phyloP scores from a whole-genome alignment of 768 basidiomycete genomes.

The Phlegmacium glaucopus region DNA sequence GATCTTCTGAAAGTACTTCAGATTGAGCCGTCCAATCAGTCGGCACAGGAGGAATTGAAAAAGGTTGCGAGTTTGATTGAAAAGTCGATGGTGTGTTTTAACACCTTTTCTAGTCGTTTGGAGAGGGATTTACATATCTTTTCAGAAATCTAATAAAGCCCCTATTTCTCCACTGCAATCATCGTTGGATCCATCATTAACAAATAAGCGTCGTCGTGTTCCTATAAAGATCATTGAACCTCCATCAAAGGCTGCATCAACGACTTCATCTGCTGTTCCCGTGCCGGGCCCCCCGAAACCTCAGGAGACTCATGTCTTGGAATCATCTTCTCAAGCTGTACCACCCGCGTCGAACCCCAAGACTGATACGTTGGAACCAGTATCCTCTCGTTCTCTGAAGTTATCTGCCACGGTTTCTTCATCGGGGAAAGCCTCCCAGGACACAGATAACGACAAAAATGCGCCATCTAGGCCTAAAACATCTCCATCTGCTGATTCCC shows the following conservation, averaged over 20 bases:
- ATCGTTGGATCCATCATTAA: constrained; percentile 9
- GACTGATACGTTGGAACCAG: constrained; percentile 14
- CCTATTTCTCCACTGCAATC: constrained; percentile 13
- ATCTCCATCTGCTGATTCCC: constrained; percentile 3
- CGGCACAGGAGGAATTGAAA: constrained; percentile 60
- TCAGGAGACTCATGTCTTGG: not conserved
- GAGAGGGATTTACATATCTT: not conserved
- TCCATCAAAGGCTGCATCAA: constrained; percentile 1
- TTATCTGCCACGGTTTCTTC: constrained; percentile 3
- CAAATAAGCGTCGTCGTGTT: constrained; percentile 50
- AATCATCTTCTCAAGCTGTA: not conserved
- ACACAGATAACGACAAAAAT: no score
- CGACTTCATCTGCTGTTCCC: not conserved
- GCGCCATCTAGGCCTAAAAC: not conserved
- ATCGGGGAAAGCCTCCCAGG: no score
- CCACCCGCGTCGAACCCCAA: not conserved
- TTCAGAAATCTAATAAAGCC: constrained; percentile 27
- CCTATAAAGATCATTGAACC: constrained; percentile 61
- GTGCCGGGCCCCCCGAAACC: not conserved
- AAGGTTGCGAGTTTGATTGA: constrained; percentile 41
- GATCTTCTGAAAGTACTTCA: constrained; percentile 59
- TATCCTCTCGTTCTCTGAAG: constrained; percentile 25
- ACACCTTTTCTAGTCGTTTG: not conserved
- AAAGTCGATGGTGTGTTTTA: constrained; percentile 30
- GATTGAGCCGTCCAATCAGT: constrained; percentile 61